Evolutionary conservation across 1,139 yeast genomes (phyloP).

Genomic region (Geotrichum fermentans): DNA sequence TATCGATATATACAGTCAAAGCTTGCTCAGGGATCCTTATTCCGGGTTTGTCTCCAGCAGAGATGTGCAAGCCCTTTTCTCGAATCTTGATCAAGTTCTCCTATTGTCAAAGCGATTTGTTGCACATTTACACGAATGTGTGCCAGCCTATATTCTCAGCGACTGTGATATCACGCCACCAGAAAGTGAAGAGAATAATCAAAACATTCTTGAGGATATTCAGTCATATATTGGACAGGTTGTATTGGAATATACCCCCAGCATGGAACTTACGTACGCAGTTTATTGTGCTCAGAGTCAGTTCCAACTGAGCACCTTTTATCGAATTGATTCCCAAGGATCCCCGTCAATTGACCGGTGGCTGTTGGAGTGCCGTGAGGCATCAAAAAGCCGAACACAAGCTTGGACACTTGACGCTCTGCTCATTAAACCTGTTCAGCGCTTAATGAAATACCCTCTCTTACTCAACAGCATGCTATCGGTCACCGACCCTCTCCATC

Average conservation of each 20-base stretch:
- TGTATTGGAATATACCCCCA: slow-evolving; percentile 33
- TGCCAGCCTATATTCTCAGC: slow-evolving; percentile 30
- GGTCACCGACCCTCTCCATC: slow-evolving; percentile 31
- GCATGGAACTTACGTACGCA: slow-evolving; percentile 34
- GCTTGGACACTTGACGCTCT: slow-evolving; percentile 43
- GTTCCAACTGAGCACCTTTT: slow-evolving; percentile 33
- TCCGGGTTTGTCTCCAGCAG: slow-evolving; percentile 30
- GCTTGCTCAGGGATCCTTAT: slow-evolving; percentile 29
- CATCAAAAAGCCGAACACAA: slow-evolving; percentile 32
- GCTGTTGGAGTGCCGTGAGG: slow-evolving; percentile 33
- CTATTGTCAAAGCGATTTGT: slow-evolving; percentile 32
- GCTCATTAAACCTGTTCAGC: slow-evolving; percentile 43
- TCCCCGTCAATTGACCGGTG: slow-evolving; percentile 34
- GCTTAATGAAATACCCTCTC: slow-evolving; percentile 42
- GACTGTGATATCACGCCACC: slow-evolving; percentile 21
- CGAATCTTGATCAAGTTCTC: slow-evolving; percentile 34
- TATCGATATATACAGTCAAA: slow-evolving; percentile 31
- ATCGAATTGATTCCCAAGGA: slow-evolving; percentile 28
- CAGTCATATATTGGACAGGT: slow-evolving; percentile 36
- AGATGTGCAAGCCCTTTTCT: slow-evolving; percentile 32
- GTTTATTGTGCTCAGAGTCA: slow-evolving; percentile 34
- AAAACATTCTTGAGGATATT: slow-evolving; percentile 26
- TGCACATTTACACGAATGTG: slow-evolving; percentile 26
- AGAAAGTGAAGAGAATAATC: slow-evolving; percentile 16
- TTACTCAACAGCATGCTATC: slow-evolving; percentile 33